Conservation (phyloP, 345 rosid genomes). For the Camelina neglecta region DNA sequence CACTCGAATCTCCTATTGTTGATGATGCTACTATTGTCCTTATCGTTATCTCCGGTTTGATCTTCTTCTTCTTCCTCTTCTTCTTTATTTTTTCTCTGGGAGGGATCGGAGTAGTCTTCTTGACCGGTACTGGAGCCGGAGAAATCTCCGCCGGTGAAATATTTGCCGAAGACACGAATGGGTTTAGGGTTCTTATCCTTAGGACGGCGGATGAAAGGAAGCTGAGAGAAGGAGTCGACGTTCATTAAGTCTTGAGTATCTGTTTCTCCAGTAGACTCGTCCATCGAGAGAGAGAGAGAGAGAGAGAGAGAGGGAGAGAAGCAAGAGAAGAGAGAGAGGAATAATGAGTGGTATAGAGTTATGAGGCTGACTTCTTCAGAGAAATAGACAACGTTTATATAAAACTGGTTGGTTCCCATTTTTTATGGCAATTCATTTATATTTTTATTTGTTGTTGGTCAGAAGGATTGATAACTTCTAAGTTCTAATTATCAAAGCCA, state of each 20-base stretch:
- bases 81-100: slow-evolving; percentile 29
- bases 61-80: slow-evolving; percentile 28
- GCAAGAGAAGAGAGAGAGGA: slow-evolving; percentile 3
- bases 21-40: slow-evolving; percentile 28
- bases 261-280: slow-evolving; percentile 21
- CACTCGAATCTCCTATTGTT: slow-evolving; percentile 52
- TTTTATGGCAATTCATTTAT: slow-evolving; percentile 22
- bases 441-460: slow-evolving; percentile 14
- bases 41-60: slow-evolving; percentile 15
- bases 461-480: slow-evolving; percentile 17
- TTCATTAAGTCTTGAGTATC: slow-evolving; percentile 63
- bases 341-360: slow-evolving; percentile 16
- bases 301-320: slow-evolving; percentile 5
- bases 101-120: slow-evolving; percentile 28
- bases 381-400: slow-evolving; percentile 34
- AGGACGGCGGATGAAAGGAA: slow-evolving; percentile 73
- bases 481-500: slow-evolving; percentile 7
- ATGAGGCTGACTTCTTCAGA: slow-evolving; percentile 25
- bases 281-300: slow-evolving; percentile 37
- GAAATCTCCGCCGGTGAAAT: slow-evolving; percentile 21
- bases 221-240: slow-evolving; percentile 72
- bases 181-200: slow-evolving; percentile 49
- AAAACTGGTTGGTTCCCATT: slow-evolving; percentile 19
- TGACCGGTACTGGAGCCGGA: slow-evolving; percentile 10
- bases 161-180: slow-evolving; percentile 71